These are phyloP conservation scores for Didymella pinodella DNA, from an alignment of 2,329 filamentous ascomycete species.

Conservation along the genomic window DNA sequence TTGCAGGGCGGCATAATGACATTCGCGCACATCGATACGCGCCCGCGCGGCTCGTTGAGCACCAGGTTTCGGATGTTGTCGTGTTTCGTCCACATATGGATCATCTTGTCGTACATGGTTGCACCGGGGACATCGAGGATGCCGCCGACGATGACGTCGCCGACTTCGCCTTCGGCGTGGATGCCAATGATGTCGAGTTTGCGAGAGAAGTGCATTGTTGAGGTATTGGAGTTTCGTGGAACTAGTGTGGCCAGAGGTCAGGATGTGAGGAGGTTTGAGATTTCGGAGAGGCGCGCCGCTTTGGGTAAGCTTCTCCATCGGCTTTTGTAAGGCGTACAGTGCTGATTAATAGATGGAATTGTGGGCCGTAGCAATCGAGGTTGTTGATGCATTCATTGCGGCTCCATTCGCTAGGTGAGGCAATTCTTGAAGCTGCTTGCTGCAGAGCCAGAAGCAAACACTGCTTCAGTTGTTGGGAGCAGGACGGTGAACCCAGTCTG, in stretches of 20 bases:
- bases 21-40: conserved; percentile 52
- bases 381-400: neutral
- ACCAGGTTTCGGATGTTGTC: conserved; percentile 55
- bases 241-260: neutral
- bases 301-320: neutral
- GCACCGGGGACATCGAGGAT: conserved; percentile 53
- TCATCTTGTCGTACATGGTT: conserved; percentile 60
- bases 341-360: neutral
- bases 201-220: conserved; percentile 12
- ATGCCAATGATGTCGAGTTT: conserved; percentile 25
- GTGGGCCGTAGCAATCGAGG: neutral
- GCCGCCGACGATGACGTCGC: conserved; percentile 60
- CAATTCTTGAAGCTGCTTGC: neutral
- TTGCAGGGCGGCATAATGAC: conserved; percentile 58
- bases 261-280: neutral
- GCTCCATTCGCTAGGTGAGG: neutral
- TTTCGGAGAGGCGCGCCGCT: neutral
- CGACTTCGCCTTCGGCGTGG: conserved; percentile 56
- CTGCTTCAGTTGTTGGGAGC: neutral
- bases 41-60: conserved; percentile 58
- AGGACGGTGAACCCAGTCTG: neutral
- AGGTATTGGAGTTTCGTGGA: neutral
- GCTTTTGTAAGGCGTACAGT: neutral
- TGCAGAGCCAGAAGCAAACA: neutral
- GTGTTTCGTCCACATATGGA: conserved; percentile 53